phyloP scores from a whole-genome alignment of 1,284 basidiomycete species.

The Lentinula novae-zelandiae region DNA sequence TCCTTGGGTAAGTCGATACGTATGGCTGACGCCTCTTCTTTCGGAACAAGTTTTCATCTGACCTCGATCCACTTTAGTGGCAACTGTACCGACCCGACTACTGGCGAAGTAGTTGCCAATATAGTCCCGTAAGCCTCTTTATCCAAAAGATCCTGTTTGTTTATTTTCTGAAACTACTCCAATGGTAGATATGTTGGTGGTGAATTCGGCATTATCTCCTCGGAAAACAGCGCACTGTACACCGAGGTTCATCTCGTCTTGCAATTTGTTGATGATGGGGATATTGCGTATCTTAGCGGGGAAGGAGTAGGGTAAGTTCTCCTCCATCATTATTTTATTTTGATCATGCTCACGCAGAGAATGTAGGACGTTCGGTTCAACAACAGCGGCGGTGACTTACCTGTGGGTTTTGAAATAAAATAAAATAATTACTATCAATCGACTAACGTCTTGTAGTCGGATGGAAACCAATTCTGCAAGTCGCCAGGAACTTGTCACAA shows the following conservation, averaged over 20 bases:
- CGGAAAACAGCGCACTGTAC: neutral
- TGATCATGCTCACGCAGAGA: too few relatives aligned
- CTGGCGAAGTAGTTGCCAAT: neutral
- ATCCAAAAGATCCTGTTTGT: neutral
- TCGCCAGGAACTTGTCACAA: neutral
- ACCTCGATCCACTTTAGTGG: neutral
- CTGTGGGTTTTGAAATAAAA: neutral
- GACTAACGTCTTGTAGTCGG: neutral
- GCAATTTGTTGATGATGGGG: neutral
- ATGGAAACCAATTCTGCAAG: neutral
- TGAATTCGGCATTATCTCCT: neutral
- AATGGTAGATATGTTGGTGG: neutral
- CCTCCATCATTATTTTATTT: neutral
- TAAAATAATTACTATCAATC: too few relatives aligned
- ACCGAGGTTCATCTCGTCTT: neutral
- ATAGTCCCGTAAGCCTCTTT: neutral
- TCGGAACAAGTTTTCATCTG: neutral
- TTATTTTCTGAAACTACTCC: too few relatives aligned
- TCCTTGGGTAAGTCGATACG: neutral
- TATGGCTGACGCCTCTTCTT: neutral
- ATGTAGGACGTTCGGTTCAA: neutral
- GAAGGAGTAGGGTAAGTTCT: conserved; percentile 1
- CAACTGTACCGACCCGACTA: neutral
- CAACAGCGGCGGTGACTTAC: conserved; percentile 1
- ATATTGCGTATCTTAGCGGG: neutral